Base-by-base conservation (phyloP, 1,284 basidiomycete genomes). In the Cutaneotrichosporon dermatis region DNA sequence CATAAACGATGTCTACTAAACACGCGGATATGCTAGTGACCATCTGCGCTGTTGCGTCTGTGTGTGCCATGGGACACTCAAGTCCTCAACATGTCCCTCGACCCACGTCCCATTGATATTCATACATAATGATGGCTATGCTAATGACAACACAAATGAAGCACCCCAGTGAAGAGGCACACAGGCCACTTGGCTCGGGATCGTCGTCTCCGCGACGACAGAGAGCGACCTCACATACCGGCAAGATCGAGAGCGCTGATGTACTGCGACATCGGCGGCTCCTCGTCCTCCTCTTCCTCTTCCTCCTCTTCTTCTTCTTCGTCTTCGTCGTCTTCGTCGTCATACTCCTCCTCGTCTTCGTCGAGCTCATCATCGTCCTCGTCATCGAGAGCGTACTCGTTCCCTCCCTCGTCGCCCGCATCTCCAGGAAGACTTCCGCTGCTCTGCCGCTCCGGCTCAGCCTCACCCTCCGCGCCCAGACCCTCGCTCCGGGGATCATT, bases 161-260 rank as follows among this genome's bases (percentile, higher is more conserved):
- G 25, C 25, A 25, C 25, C 25, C 25, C 25, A 25, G 25, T 25
- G 25, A 25, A 25, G 25, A 25, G 25, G 25, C 25, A 25, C 25
- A 25, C 25, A 25, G 25, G 25, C 25, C 25, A 25, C 25, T 25
- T 25, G 25, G 25, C 25, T 25, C 25, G 25, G 25, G 25, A 25
- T 25, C 25, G 25, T 25, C 25, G 25, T 25, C 25, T 25, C 25
- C 25, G 25, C 25, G 25, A 25, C 25, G 25, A 25, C 36, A 51
- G 7, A 35, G 4, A 4, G 4, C n/a, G 6, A 13, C 7, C 25
- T 53, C 42, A 53, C 51, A 52, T 56, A 6, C 61, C 61, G 6
- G 73, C 74, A 36, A 76, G 62, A 59, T 76, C 74, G 50, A 76
- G 63, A 34, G 75, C 75, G 40, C 66, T 69, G 49, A 76, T 75